Base-by-base conservation (phyloP, 2,329 filamentous ascomycete genomes). In the Colletotrichum sublineola region DNA sequence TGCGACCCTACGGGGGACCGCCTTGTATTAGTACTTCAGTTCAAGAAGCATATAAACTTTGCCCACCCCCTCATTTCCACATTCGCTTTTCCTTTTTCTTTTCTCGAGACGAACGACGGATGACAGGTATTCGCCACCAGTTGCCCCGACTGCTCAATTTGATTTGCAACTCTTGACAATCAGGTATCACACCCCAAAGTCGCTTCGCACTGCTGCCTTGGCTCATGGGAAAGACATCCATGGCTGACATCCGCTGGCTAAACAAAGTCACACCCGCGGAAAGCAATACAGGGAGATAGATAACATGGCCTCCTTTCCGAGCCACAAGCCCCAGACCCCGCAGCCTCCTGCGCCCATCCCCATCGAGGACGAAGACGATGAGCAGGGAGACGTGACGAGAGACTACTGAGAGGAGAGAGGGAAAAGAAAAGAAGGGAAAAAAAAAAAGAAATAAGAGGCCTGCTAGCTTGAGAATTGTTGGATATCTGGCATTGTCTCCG, bases 341-440 rank as follows among this genome's bases (percentile, higher is more conserved):
- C 72, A 75, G 67, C 74, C 74, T 66, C 74, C 74, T 44, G 31
- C 68, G 60, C 74, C 74, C 31, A 75, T 75, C 44, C 74, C 72
- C 63, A 72, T 75, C 55, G 68, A 73, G 11, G 74, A 63, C 42
- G 74, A 67, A 31, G 72, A 73, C 53, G 74, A 75, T 20, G 74
- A 57, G 38, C 72, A 73, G 58, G 53, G 68, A 48, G 68, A 63
- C 33, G 74, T 64, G 50, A 64, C 65, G 42, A 72, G 74, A 55
- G 74, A 75, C 42, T 75, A 75, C 56, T 75, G 46, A 74, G 18
- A 3, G 5, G 12, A 5, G 42, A 63, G 40, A 5, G 2, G 7
- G 31, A 36, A n/a, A n/a, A 56, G 7, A n/a, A 12, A 9, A 36
- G 24, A 24, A 5, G 2, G 7, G 31, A 36, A n/a, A n/a, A 56